Percentiles rank a stretch among this genome's conserved stretches.
These are phyloP conservation scores for Podila epicladia DNA, from an alignment of 192 early-diverging fungal species.

Conservation along the genomic window DNA sequence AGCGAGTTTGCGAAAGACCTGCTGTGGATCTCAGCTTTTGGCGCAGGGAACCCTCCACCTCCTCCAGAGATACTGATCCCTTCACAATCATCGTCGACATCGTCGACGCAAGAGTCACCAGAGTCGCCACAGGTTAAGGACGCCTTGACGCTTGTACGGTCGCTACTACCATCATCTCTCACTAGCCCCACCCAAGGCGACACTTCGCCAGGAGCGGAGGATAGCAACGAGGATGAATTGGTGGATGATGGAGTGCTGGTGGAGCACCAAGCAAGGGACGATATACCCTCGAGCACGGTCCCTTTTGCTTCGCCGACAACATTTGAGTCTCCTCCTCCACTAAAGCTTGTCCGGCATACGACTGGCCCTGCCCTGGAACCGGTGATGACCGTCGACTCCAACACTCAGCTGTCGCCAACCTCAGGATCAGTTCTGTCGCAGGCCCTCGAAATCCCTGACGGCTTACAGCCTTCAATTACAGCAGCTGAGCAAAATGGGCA, in stretches of 20 bases:
- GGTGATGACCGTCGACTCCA: conserved; percentile 11
- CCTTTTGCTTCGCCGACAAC: neutral
- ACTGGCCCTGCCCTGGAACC: conserved; percentile 18
- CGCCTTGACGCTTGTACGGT: conserved; percentile 25
- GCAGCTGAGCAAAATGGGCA: conserved; percentile 1
- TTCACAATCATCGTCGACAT: neutral
- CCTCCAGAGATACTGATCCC: neutral
- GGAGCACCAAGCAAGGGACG: conserved; percentile 3
- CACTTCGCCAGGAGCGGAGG: neutral
- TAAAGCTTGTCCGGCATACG: conserved; percentile 17
- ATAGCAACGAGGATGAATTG: neutral
- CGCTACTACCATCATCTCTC: conserved; percentile 13
- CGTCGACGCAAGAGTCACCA: neutral
- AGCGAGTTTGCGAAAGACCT: conserved; percentile 41
- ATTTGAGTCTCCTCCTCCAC: conserved; percentile 2
- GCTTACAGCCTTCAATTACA: neutral
- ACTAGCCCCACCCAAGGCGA: neutral
- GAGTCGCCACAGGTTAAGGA: conserved; percentile 2
- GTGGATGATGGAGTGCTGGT: conserved; percentile 3
- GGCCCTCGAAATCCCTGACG: neutral
- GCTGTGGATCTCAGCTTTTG: conserved; percentile 42
- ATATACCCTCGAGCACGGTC: neutral
- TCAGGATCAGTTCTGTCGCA: neutral
- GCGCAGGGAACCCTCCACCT: neutral
- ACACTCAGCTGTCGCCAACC: neutral